Percentiles rank a stretch among this genome's conserved stretches.
Evolutionary conservation across 345 rosid genomes (phyloP).

Genomic region (Cardiospermum halicacabum): DNA sequence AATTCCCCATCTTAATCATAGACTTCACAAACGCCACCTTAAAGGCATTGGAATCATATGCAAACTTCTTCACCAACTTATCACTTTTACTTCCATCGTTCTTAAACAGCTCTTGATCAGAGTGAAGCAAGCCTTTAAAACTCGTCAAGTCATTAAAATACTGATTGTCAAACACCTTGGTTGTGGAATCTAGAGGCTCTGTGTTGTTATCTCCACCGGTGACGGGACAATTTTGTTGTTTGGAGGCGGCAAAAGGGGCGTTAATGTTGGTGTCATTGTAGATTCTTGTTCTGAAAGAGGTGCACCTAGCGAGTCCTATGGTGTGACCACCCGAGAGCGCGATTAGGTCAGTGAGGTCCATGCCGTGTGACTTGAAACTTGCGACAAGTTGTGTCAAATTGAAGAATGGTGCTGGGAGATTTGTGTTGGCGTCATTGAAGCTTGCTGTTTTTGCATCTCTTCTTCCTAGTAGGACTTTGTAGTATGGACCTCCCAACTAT

Average conservation of each 20-base stretch:
- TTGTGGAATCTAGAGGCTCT: constrained; percentile 36
- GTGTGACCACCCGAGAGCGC: constrained; percentile 35
- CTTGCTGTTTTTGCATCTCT: constrained; percentile 16
- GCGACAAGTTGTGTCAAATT: constrained; percentile 10
- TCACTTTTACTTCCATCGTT: constrained; percentile 26
- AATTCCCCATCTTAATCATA: constrained; percentile 50
- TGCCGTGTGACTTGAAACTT: constrained; percentile 9
- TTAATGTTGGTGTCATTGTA: constrained; percentile 44
- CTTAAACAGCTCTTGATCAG: constrained; percentile 38
- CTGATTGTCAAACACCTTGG: constrained; percentile 28
- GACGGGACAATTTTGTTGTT: constrained; percentile 27
- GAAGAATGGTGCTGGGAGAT: constrained; percentile 8
- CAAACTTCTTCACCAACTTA: constrained; percentile 26
- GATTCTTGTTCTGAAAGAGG: constrained; percentile 29
- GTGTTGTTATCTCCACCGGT: constrained; percentile 30
- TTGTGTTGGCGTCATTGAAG: neutral
- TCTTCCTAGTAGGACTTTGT: constrained; percentile 1
- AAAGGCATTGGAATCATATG: constrained; percentile 18
- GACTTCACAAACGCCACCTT: constrained; percentile 25
- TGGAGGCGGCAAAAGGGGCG: constrained; percentile 24
- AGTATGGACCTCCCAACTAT: constrained; percentile 12
- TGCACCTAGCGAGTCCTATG: constrained; percentile 47
- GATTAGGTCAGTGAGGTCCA: constrained; percentile 11
- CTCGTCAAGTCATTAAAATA: constrained; percentile 28
- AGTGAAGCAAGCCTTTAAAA: constrained; percentile 35